Evolutionary conservation across 164 flowering plant species (phyloP).

Genomic region (Piper betle): DNA sequence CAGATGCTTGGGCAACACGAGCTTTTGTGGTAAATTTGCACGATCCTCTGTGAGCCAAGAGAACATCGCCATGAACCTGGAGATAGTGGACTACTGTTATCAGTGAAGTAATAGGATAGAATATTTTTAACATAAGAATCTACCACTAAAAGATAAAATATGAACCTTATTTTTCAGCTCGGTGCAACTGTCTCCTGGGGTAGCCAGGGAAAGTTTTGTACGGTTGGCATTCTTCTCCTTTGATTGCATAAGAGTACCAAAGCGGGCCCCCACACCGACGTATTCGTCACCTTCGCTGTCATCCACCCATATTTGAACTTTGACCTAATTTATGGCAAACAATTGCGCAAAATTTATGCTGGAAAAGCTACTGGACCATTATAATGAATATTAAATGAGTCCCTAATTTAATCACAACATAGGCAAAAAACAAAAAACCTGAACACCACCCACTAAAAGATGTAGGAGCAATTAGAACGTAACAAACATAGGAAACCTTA

Average conservation of each 20-base stretch:
- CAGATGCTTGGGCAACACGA: constrained; percentile 74
- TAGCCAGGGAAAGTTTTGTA: constrained; percentile 35
- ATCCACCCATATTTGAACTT: constrained; percentile 45
- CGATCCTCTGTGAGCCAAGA: constrained; percentile 77
- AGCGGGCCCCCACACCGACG: constrained; percentile 74
- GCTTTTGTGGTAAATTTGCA: constrained; percentile 86
- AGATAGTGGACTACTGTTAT: constrained; percentile 1
- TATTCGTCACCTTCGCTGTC: constrained; percentile 29
- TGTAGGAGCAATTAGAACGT: background rate
- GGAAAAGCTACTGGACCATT: background rate
- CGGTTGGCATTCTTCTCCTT: constrained; percentile 62
- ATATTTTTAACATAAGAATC: background rate
- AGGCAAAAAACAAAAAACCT: background rate
- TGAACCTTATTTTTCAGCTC: constrained; percentile 44
- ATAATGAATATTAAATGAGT: background rate
- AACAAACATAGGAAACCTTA: no score
- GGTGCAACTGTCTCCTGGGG: constrained; percentile 58
- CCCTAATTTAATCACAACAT: background rate
- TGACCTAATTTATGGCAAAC: constrained; percentile 29
- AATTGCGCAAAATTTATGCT: background rate
- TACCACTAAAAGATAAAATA: background rate
- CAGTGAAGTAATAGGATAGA: background rate
- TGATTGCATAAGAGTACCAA: constrained; percentile 54
- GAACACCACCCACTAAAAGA: no score
- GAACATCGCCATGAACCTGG: constrained; percentile 65